phyloP scores from a whole-genome alignment of 176 grass and related monocot genomes.

The Areca catechu region DNA sequence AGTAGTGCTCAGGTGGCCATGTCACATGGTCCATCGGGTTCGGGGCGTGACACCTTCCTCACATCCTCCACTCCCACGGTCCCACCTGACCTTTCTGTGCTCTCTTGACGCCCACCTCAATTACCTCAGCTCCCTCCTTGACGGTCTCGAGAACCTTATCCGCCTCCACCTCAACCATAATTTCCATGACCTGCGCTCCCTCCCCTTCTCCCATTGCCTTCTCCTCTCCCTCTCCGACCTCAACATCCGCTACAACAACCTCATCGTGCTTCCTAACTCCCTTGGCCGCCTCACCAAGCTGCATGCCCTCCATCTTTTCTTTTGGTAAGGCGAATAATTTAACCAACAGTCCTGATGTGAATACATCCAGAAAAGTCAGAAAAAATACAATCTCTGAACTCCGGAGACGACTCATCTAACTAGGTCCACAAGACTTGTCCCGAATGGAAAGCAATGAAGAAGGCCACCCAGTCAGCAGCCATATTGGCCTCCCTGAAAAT shows the following conservation, averaged over 20 bases:
- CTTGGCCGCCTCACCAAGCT: conserved; percentile 20
- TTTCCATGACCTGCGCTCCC: conserved; percentile 4
- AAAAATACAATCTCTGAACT: no score
- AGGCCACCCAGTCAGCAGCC: no score
- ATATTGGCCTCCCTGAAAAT: no score
- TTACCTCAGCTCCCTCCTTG: conserved; percentile 17
- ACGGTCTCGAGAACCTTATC: conserved; percentile 25
- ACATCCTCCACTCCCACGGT: conserved; percentile 22
- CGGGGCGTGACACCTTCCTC: no score
- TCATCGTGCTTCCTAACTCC: conserved; percentile 20
- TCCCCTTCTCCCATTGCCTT: conserved; percentile 19
- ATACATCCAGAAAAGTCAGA: no score
- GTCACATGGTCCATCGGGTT: no score
- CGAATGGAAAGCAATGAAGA: no score
- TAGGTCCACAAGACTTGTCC: no score
- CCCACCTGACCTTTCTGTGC: conserved; percentile 19
- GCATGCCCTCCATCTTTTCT: conserved; percentile 3
- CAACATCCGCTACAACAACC: conserved; percentile 26
- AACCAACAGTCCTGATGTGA: no score
- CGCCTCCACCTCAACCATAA: conserved; percentile 23
- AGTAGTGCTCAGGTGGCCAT: no score
- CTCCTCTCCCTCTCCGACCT: conserved; percentile 13
- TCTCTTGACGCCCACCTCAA: conserved; percentile 25
- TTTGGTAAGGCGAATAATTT: no score
- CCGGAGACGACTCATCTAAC: no score